phyloP scores from a whole-genome alignment of 2,329 filamentous ascomycete species.

The Neurospora sp. region DNA sequence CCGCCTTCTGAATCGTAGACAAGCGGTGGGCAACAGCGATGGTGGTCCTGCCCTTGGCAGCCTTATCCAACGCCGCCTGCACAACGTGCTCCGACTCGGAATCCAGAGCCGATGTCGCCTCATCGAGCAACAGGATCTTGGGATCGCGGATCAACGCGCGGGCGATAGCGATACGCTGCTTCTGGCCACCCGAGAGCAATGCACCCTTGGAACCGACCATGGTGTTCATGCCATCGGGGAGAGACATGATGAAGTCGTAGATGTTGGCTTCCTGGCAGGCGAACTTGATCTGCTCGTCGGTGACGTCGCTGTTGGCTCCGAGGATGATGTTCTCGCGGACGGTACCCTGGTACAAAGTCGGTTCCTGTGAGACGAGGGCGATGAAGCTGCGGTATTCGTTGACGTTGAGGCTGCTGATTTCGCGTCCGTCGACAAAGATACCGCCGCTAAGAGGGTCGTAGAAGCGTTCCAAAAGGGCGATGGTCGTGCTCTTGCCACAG shows the following conservation, averaged over 20 bases:
- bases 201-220: slow-evolving; percentile 79
- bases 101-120: slow-evolving; percentile 70
- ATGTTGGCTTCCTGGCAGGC: slow-evolving; percentile 89
- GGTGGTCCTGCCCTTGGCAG: slow-evolving; percentile 75
- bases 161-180: slow-evolving; percentile 89
- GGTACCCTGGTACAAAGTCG: slow-evolving; percentile 86
- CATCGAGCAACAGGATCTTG: slow-evolving; percentile 73
- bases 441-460: slow-evolving; percentile 79
- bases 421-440: slow-evolving; percentile 71
- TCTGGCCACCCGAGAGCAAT: slow-evolving; percentile 82
- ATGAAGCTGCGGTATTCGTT: slow-evolving; percentile 77
- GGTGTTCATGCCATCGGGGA: slow-evolving; percentile 79
- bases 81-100: slow-evolving; percentile 71
- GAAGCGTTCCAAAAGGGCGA: slow-evolving; percentile 85
- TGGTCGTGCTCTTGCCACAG: slow-evolving; percentile 90
- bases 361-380: slow-evolving; percentile 87
- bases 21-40: slow-evolving; percentile 78
- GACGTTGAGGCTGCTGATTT: slow-evolving; percentile 72
- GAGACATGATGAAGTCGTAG: slow-evolving; percentile 79
- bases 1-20: slow-evolving; percentile 92
- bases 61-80: slow-evolving; percentile 70
- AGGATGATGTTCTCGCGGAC: slow-evolving; percentile 86
- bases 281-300: slow-evolving; percentile 62
- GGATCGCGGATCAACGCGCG: slow-evolving; percentile 85
- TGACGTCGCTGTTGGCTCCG: slow-evolving; percentile 56